Conservation (phyloP, 2,329 filamentous ascomycete species). For the Didymosphaeria variabile region DNA sequence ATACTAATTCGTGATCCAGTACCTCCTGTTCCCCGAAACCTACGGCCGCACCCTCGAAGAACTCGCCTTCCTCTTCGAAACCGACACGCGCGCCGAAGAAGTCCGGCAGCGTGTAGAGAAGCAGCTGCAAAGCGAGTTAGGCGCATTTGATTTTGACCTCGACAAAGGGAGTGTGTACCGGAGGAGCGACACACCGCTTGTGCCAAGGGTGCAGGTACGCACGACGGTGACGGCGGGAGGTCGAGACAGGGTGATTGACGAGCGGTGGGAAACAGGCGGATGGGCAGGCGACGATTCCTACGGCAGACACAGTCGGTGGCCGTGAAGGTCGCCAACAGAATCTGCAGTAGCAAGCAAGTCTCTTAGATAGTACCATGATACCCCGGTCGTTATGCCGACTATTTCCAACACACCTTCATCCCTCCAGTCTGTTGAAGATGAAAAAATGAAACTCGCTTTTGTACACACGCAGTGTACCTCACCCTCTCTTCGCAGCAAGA, state of each 20-base stretch:
- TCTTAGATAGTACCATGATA: constrained; percentile 5
- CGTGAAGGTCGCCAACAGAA: not conserved
- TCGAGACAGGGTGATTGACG: not conserved
- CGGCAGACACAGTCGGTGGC: not conserved
- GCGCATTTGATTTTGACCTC: constrained; percentile 14
- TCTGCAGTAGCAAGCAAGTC: no score
- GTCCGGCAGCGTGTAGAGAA: constrained; percentile 40
- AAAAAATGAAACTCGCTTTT: no score
- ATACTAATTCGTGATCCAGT: constrained; percentile 38
- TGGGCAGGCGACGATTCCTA: not conserved
- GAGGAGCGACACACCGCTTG: constrained; percentile 8
- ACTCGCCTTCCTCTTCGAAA: constrained; percentile 59
- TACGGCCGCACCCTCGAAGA: constrained; percentile 75
- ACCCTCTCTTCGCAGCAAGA: not conserved
- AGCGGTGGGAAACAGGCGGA: constrained; percentile 5
- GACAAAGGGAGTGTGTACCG: constrained; percentile 4
- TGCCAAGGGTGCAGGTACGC: not conserved
- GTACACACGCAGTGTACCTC: not conserved
- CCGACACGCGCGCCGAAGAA: constrained; percentile 38
- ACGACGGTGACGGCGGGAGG: constrained; percentile 4
- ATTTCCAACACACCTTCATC: no score
- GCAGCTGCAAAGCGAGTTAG: constrained; percentile 36
- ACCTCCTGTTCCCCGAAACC: constrained; percentile 74
- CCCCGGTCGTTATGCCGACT: constrained; percentile 9
- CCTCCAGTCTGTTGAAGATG: no score